These are phyloP conservation scores for Beauveria medogensis DNA, from an alignment of 2,329 filamentous ascomycete species.

Conservation along the genomic window DNA sequence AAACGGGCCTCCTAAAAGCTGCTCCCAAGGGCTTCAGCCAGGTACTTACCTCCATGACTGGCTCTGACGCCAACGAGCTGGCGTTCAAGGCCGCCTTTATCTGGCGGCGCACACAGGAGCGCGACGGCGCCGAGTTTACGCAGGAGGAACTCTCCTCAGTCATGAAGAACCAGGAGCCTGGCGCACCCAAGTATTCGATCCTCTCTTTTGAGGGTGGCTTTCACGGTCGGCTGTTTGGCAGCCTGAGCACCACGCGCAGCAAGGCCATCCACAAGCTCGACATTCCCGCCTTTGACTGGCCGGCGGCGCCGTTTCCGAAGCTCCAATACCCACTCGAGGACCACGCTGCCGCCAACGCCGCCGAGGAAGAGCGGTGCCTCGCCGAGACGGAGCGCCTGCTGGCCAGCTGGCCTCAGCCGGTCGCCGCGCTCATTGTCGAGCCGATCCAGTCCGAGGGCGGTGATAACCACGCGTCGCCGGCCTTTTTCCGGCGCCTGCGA, in stretches of 20 bases:
- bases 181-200: slow-evolving; percentile 73
- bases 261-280: slow-evolving; percentile 94
- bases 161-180: slow-evolving; percentile 76
- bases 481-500: slow-evolving; percentile 79
- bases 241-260: slow-evolving; percentile 78
- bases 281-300: slow-evolving; percentile 93
- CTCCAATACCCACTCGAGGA: slow-evolving; percentile 83
- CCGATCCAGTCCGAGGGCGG: slow-evolving; percentile 91
- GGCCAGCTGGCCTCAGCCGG: slow-evolving; percentile 67
- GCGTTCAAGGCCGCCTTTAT: slow-evolving; percentile 96
- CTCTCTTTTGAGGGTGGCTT: slow-evolving; percentile 83
- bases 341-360: slow-evolving; percentile 68
- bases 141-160: slow-evolving; percentile 62
- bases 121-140: slow-evolving; percentile 78
- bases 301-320: slow-evolving; percentile 75
- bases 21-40: slow-evolving; percentile 78
- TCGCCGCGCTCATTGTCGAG: slow-evolving; percentile 77
- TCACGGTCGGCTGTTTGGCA: slow-evolving; percentile 85
- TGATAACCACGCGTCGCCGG: slow-evolving; percentile 84
- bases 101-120: slow-evolving; percentile 74
- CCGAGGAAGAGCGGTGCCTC: slow-evolving; percentile 71
- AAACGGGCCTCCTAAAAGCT: slow-evolving; percentile 71
- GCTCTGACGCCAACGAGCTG: slow-evolving; percentile 88
- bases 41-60: slow-evolving; percentile 84
- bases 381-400: slow-evolving; percentile 78